Evolutionary conservation across 306 rosid genomes (phyloP).

Genomic region (Cucurbita maxima): DNA sequence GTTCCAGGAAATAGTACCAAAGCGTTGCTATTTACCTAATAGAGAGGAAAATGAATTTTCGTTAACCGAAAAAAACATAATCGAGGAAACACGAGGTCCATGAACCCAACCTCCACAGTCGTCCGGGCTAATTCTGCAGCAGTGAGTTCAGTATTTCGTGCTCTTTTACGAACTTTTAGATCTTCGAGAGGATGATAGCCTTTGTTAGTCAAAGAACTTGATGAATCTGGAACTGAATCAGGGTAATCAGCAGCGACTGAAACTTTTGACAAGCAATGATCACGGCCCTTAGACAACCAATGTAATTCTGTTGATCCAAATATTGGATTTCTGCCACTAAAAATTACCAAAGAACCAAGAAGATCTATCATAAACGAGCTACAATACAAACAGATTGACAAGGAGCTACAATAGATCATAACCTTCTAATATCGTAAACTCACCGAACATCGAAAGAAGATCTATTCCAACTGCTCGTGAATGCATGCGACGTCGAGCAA

Average conservation of each 20-base stretch:
- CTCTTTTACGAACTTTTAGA: conserved; percentile 32
- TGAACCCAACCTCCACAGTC: conserved; percentile 47
- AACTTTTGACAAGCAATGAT: conserved; percentile 55
- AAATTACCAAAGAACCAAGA: background rate
- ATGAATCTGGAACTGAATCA: conserved; percentile 78
- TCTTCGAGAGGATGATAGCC: conserved; percentile 95
- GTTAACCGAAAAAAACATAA: background rate
- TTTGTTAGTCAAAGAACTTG: conserved; percentile 30
- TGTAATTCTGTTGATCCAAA: conserved; percentile 39
- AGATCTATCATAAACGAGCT: background rate
- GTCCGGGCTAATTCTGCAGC: conserved; percentile 73
- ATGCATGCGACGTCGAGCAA: conserved; percentile 36
- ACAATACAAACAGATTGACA: background rate
- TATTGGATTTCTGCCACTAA: conserved; percentile 46
- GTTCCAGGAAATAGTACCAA: conserved; percentile 72
- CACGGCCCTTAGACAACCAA: conserved; percentile 55
- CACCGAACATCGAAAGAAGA: conserved; percentile 40
- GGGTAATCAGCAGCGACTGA: conserved; percentile 83
- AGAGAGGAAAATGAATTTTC: conserved; percentile 7
- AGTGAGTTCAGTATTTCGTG: conserved; percentile 55
- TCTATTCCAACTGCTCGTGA: conserved; percentile 33
- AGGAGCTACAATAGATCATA: conserved; percentile 26
- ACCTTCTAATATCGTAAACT: conserved; percentile 24
- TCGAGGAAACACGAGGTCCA: background rate
- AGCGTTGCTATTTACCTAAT: conserved; percentile 61